Percentiles rank a stretch among this genome's conserved stretches.
These are phyloP conservation scores for Mycena amicta DNA, from an alignment of 768 basidiomycete species.

Conservation along the genomic window DNA sequence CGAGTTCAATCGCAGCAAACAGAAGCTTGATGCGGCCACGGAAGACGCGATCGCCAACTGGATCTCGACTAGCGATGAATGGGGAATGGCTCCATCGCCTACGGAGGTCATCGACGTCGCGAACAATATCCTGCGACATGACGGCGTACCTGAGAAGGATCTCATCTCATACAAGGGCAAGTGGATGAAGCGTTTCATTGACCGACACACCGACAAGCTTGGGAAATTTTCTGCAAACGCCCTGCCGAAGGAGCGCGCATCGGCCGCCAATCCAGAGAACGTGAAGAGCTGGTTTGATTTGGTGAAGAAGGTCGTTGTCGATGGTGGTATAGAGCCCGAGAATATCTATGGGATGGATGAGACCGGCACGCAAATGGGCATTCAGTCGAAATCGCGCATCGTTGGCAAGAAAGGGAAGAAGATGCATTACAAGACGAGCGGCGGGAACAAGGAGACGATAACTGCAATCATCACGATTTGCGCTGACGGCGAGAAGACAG, in stretches of 20 bases:
- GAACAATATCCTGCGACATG: conserved; percentile 28
- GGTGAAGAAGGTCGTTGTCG: conserved; percentile 28
- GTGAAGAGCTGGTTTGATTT: conserved; percentile 36
- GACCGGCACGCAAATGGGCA: conserved; percentile 32
- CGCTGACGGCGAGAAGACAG: conserved; percentile 34
- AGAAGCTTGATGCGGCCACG: conserved; percentile 29
- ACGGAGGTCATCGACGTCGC: conserved; percentile 25
- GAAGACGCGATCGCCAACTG: conserved; percentile 34
- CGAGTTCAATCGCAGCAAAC: conserved; percentile 27
- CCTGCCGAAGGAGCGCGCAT: conserved; percentile 33
- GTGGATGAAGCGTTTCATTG: conserved; percentile 33
- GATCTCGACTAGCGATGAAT: conserved; percentile 30
- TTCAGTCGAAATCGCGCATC: conserved; percentile 32
- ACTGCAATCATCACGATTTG: conserved; percentile 44
- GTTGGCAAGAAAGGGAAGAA: conserved; percentile 29
- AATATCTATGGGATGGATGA: conserved; percentile 43
- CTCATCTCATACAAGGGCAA: conserved; percentile 23
- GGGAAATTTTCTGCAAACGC: conserved; percentile 36
- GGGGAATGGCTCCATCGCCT: conserved; percentile 27
- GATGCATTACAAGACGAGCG: conserved; percentile 34
- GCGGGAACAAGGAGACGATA: conserved; percentile 36
- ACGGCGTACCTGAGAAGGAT: conserved; percentile 8
- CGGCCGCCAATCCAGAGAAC: conserved; percentile 30
- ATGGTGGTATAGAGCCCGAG: conserved; percentile 22
- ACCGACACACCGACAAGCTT: conserved; percentile 28